phyloP scores from a whole-genome alignment of 805 yeast species.

The Wickerhamiella hasegawae region DNA sequence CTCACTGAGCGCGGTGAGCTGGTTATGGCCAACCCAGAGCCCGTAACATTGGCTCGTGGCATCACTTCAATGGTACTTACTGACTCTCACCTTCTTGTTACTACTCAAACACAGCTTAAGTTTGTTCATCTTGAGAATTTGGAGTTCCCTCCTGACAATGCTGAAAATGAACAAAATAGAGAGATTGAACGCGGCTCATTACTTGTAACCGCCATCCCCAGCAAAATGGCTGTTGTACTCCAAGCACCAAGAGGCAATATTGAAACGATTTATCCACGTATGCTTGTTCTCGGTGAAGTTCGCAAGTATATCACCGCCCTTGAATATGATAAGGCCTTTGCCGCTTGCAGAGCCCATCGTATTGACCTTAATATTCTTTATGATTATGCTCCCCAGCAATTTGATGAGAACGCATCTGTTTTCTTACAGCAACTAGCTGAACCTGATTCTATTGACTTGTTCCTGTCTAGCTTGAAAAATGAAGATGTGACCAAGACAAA shows the following conservation, averaged over 20 bases:
- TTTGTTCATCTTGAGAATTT: constrained; percentile 50
- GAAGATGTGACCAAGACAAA: constrained; percentile 74
- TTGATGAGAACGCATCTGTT: constrained; percentile 41
- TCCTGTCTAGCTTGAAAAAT: constrained; percentile 69
- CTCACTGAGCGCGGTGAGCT: constrained; percentile 61
- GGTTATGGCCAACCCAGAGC: constrained; percentile 26
- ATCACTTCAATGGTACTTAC: constrained; percentile 71
- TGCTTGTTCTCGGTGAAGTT: constrained; percentile 75
- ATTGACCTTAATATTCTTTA: constrained; percentile 78
- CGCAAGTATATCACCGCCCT: constrained; percentile 45
- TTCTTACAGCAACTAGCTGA: constrained; percentile 57
- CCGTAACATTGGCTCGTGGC: constrained; percentile 30
- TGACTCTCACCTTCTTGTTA: constrained; percentile 42
- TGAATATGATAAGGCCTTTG: constrained; percentile 58
- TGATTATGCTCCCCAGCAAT: constrained; percentile 67
- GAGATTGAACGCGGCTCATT: constrained; percentile 83
- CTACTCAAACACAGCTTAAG: constrained; percentile 75
- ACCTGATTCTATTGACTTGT: constrained; percentile 69
- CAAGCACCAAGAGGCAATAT: constrained; percentile 95
- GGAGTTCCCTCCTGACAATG: constrained; percentile 23
- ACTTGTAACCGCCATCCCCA: constrained; percentile 68
- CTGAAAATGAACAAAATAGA: constrained; percentile 66
- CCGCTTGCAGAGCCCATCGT: constrained; percentile 77
- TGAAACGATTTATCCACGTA: constrained; percentile 86
- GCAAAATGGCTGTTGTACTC: constrained; percentile 63